These are phyloP conservation scores for Xerocomellus chrysenteron DNA, from an alignment of 768 basidiomycete species.

Conservation along the genomic window DNA sequence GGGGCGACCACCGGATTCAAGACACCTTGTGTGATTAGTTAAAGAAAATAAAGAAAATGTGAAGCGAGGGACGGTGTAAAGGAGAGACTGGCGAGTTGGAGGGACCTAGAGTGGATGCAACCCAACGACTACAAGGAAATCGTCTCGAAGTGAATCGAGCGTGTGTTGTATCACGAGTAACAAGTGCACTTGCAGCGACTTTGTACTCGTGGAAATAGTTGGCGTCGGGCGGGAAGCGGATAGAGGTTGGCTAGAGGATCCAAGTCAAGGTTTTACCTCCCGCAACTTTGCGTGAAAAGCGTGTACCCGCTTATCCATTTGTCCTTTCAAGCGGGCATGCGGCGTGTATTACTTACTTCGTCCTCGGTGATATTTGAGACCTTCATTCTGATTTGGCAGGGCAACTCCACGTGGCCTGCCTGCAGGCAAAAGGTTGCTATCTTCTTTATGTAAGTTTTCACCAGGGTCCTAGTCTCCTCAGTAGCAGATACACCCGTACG, in stretches of 20 bases:
- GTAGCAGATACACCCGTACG: not conserved
- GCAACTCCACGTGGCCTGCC: conserved; percentile 69
- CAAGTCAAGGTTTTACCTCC: conserved; percentile 41
- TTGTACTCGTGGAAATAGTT: conserved; percentile 29
- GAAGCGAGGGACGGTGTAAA: conserved; percentile 35
- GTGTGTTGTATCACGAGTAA: conserved; percentile 29
- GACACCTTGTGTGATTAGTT: conserved; percentile 22
- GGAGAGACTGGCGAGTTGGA: conserved; percentile 35
- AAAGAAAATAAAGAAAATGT: conserved; percentile 12
- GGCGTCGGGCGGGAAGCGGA: conserved; percentile 21
- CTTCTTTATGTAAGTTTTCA: conserved; percentile 44
- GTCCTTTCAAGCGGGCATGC: conserved; percentile 36
- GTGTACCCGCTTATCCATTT: conserved; percentile 55
- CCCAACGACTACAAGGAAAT: conserved; percentile 33
- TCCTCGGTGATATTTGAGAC: conserved; percentile 41
- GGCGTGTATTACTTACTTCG: conserved; percentile 32
- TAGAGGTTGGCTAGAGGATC: conserved; percentile 23
- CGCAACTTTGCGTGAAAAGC: conserved; percentile 46
- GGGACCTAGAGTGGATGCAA: conserved; percentile 25
- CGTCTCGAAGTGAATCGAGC: conserved; percentile 59
- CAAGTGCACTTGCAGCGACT: conserved; percentile 26
- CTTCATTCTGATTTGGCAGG: conserved; percentile 48
- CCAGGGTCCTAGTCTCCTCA: conserved; percentile 13
- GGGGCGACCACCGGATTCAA: conserved; percentile 7
- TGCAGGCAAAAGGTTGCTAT: conserved; percentile 54